Conservation (phyloP, 371 early-diverging fungal genomes). For the Haplosporangium sp. region DNA sequence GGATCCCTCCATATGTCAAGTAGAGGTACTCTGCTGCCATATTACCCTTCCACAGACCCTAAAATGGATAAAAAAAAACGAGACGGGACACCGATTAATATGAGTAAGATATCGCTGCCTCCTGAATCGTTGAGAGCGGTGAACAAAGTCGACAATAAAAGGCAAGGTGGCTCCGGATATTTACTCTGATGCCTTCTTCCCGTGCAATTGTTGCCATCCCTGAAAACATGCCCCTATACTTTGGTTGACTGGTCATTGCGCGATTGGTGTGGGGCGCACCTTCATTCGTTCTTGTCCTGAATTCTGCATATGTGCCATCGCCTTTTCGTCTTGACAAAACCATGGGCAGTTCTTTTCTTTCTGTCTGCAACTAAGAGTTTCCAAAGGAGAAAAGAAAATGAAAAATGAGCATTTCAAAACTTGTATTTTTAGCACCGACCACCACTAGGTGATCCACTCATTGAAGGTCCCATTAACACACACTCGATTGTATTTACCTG, state of each 20-base stretch:
- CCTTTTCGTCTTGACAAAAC: slow-evolving; percentile 18
- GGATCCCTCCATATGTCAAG: slow-evolving; percentile 85
- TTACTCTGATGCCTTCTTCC: slow-evolving; percentile 79
- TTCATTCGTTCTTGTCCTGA: background rate
- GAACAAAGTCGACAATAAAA: background rate
- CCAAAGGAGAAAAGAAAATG: background rate
- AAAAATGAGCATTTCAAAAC: background rate
- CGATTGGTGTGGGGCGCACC: background rate
- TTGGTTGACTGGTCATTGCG: slow-evolving; percentile 19
- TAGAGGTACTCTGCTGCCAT: slow-evolving; percentile 90
- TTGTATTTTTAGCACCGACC: too few relatives aligned
- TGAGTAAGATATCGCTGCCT: background rate
- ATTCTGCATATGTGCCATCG: background rate
- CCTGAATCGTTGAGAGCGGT: background rate
- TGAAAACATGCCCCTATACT: slow-evolving; percentile 67
- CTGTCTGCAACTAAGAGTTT: slow-evolving; percentile 27
- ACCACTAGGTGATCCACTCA: background rate
- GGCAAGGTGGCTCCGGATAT: background rate
- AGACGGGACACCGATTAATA: background rate
- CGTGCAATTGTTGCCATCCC: slow-evolving; percentile 63
- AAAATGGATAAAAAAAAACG: background rate
- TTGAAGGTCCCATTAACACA: background rate
- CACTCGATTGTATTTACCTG: slow-evolving; percentile 57
- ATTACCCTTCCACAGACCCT: slow-evolving; percentile 96
- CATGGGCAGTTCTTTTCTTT: slow-evolving; percentile 21